phyloP scores from a whole-genome alignment of 768 basidiomycete species.

The Rhizopogon rudus region DNA sequence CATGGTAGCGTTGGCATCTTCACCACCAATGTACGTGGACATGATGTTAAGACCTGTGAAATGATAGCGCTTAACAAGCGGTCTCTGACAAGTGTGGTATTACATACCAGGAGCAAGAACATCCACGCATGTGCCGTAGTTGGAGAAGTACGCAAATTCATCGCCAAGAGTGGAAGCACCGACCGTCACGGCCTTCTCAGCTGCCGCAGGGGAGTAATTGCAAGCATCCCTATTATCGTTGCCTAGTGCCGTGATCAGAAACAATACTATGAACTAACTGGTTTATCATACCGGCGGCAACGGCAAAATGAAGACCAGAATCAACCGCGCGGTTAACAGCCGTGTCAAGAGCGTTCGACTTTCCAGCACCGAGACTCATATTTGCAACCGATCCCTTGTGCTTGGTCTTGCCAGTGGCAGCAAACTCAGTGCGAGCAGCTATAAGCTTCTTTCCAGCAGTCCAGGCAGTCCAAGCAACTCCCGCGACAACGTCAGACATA shows the following conservation, averaged over 20 bases:
- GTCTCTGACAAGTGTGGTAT: neutral
- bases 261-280: neutral
- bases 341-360: conserved; percentile 77
- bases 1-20: conserved; percentile 59
- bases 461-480: conserved; percentile 75
- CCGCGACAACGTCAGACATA: conserved; percentile 91
- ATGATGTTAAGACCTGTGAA: conserved; percentile 71
- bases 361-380: conserved; percentile 97
- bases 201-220: conserved; percentile 86
- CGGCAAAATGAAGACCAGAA: conserved; percentile 88
- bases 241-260: conserved; percentile 30
- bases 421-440: conserved; percentile 61
- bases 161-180: conserved; percentile 84
- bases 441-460: conserved; percentile 49
- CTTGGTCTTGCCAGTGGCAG: conserved; percentile 68
- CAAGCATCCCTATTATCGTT: conserved; percentile 90
- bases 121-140: conserved; percentile 87
- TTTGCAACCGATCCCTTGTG: conserved; percentile 96
- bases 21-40: conserved; percentile 76
- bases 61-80: neutral
- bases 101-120: conserved; percentile 78
- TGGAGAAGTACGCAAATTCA: conserved; percentile 88
- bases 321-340: conserved; percentile 84
- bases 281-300: conserved; percentile 75
- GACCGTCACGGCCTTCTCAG: conserved; percentile 89